Percentiles rank a stretch among this genome's conserved stretches.
Conservation (phyloP, 768 basidiomycete species). For the Chalciporus chontae region DNA sequence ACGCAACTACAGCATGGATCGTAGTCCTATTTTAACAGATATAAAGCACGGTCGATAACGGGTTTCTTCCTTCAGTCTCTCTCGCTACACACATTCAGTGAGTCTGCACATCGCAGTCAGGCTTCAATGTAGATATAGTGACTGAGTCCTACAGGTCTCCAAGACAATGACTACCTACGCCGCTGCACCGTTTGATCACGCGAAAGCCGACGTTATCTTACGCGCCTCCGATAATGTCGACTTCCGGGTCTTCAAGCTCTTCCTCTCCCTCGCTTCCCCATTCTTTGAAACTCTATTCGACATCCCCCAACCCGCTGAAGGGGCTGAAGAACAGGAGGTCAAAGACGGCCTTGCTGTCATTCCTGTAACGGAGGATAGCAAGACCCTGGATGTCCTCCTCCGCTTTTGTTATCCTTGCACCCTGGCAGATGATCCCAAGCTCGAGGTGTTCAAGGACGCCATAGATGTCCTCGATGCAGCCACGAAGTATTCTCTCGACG, state of each 20-base stretch:
- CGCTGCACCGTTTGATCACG: constrained; percentile 19
- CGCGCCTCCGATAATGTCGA: constrained; percentile 29
- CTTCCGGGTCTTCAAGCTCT: constrained; percentile 29
- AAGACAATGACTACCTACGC: constrained; percentile 6
- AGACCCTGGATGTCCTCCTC: constrained; percentile 19
- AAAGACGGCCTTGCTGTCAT: constrained; percentile 20
- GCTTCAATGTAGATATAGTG: neutral
- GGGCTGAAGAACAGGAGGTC: constrained; percentile 5
- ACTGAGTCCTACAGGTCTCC: neutral
- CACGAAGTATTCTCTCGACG: constrained; percentile 18
- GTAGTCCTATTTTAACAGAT: too few relatives aligned
- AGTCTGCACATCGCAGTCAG: too few relatives aligned
- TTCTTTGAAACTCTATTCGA: constrained; percentile 34
- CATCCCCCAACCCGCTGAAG: constrained; percentile 21
- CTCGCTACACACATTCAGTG: too few relatives aligned
- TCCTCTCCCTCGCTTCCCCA: constrained; percentile 31
- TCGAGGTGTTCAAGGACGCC: constrained; percentile 8
- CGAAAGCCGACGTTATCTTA: constrained; percentile 22
- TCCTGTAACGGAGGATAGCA: constrained; percentile 17
- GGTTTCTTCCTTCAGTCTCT: too few relatives aligned
- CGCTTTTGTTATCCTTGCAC: constrained; percentile 27
- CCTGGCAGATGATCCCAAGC: constrained; percentile 17
- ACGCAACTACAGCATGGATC: too few relatives aligned
- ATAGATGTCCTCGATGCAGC: constrained; percentile 8
- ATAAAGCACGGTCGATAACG: too few relatives aligned